These are phyloP conservation scores for Clohesyomyces aquaticus DNA, from an alignment of 495 filamentous ascomycete genomes.

Conservation along the genomic window DNA sequence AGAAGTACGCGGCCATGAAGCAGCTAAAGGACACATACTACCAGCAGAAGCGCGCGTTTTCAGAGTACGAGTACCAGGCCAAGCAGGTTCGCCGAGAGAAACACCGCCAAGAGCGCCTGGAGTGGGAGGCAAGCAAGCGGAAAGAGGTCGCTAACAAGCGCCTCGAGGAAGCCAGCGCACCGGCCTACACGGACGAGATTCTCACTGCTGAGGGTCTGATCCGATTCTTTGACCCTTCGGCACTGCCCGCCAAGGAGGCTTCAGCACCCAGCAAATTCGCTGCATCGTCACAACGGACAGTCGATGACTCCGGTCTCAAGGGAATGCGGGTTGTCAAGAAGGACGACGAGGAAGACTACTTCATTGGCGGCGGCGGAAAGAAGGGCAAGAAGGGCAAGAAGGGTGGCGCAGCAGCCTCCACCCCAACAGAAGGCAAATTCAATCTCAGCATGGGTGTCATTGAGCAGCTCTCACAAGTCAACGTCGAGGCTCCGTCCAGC, in stretches of 20 bases:
- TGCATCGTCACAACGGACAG: constrained; percentile 77
- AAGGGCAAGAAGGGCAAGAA: constrained; percentile 91
- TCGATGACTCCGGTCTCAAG: constrained; percentile 76
- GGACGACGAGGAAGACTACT: constrained; percentile 83
- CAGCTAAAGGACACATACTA: constrained; percentile 86
- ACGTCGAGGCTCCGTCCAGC: constrained; percentile 83
- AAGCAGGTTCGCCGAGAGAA: constrained; percentile 75
- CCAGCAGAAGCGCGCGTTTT: constrained; percentile 71
- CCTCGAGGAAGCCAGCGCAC: constrained; percentile 86
- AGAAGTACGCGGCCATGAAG: constrained; percentile 77
- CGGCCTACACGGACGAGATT: constrained; percentile 90
- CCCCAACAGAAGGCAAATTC: constrained; percentile 65
- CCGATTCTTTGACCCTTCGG: constrained; percentile 85
- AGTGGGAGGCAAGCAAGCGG: constrained; percentile 69
- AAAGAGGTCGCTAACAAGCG: constrained; percentile 82
- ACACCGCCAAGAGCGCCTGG: constrained; percentile 77
- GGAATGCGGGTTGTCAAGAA: constrained; percentile 78
- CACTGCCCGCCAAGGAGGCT: constrained; percentile 65
- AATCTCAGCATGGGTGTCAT: constrained; percentile 87
- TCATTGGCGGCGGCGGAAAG: constrained; percentile 78
- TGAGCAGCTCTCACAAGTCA: constrained; percentile 81
- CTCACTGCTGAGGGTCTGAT: constrained; percentile 81
- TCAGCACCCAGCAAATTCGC: constrained; percentile 67
- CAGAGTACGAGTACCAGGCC: constrained; percentile 78
- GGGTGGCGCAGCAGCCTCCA: constrained; percentile 53